Evolutionary conservation across 345 rosid species (phyloP), one percentile per base, ranked within the genome.

Genomic region (Litchi chinensis): DNA sequence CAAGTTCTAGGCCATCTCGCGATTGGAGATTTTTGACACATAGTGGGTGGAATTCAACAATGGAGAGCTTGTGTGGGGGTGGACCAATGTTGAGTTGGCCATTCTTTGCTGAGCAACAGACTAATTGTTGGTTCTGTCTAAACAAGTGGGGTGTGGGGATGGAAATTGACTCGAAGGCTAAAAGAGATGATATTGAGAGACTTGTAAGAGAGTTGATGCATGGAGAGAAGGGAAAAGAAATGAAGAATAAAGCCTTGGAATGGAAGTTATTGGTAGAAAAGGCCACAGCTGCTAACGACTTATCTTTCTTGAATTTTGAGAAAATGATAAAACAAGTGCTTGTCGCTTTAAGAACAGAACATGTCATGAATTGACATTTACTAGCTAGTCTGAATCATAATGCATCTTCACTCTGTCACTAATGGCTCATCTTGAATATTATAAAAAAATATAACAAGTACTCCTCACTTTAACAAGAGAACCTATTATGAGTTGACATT

Each of bases 161-260:
- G 60, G 77, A 81, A 71, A 76, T 81, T 32, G 69, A 68, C 5
- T 21, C 39, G 32, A 26, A 72, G 62, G 75, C 69, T 10, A 59
- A 73, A 2, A 81, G 81, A 21, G n/a, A 46, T 59, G 81, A 77
- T 8, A 67, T 82, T 46, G 81, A 68, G 70, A 60, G 52, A 13
- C 65, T 77, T 28, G 78, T 77, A 44, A 52, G 19, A 39, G 81
- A 77, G 28, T 39, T 81, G 64, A 81, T 76, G 81, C 37, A 68
- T 8, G 74, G 74, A 22, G 70, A 77, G 44, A 24, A 60, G 56
- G 81, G 81, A 5, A 48, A 37, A 59, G 75, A 22, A 3, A 21
- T 77, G 75, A 77, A 46, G 70, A 28, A 72, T 22, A 60, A 63
- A 18, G 71, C 70, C 1, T 28, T 43, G 78, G 75, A 65, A 10